Evolutionary conservation across 2,329 filamentous ascomycete species (phyloP), one percentile per base, ranked within the genome.

Genomic region (Fusarium brachygibbosum): DNA sequence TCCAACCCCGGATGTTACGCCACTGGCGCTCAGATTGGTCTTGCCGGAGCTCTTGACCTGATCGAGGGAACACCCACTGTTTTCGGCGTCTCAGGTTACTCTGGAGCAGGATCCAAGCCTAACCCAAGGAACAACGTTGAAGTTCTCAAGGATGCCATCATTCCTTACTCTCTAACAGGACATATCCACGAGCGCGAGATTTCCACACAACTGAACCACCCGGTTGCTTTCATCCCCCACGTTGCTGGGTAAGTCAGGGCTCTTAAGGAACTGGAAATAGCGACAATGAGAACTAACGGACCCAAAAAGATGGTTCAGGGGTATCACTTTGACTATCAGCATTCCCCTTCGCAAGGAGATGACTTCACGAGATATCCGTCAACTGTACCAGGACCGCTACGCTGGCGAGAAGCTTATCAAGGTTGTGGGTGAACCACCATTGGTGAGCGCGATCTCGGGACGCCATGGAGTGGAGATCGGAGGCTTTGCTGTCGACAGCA

Each of bases 171-270:
- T 1, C 42, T 80, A 2, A 97, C 93, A 34, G 94, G 94, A 72
- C 96, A 98, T 82, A 93, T 98, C 66, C 96, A 98, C 82, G 96
- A 99, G 85, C 89, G 88, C 46, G 96, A 98, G 79, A 96, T 98
- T 69, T 91, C 90, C 76, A 78, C 83, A 53, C 94, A 97, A 77
- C 87, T 98, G 13, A 92, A 90, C 49, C 85, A 83, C 16, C 82
- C 87, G 19, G 90, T 97, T 13, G 92, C 90, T 8, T 99, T 99
- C 78, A 91, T 96, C 60, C 96, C 96, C 9, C 96, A 98, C 79
- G 94, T 97, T 9, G 52, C 52, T 55, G 52, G 52, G 25, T 62
- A 37, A 34, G 65, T 41, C 12, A 13, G n/a, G 16, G n/a, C 32
- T 38, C 13, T 21, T 7, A 6, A 29, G 23, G 23, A 25, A 25